These are phyloP conservation scores for Piromyces sp. DNA, from an alignment of 192 early-diverging fungal species.

Conservation along the genomic window DNA sequence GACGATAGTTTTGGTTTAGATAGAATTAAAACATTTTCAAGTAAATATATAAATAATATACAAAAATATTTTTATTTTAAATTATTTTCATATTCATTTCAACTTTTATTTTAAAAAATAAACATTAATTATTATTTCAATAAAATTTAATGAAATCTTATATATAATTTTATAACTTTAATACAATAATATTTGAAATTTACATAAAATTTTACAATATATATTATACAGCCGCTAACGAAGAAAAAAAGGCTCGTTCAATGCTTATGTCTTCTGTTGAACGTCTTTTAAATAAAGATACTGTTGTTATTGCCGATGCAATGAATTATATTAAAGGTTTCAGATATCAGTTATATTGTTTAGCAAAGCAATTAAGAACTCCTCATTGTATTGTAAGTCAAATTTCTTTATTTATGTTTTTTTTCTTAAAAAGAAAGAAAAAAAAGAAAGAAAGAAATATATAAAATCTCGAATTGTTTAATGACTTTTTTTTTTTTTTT, in stretches of 20 bases:
- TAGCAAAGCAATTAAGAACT: constrained; percentile 65
- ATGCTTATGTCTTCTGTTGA: constrained; percentile 78
- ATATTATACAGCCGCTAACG: constrained; percentile 25
- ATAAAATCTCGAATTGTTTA: too few species aligned
- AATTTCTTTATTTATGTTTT: background rate
- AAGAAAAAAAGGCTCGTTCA: constrained; percentile 82
- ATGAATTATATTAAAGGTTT: constrained; percentile 99
- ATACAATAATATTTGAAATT: too few species aligned
- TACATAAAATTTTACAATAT: too few species aligned
- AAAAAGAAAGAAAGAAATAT: too few species aligned
- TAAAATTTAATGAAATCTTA: too few species aligned
- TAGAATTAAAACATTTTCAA: constrained; percentile 35
- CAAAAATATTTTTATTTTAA: constrained; percentile 10
- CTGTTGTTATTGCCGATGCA: constrained; percentile 79
- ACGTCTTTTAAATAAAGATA: constrained; percentile 59
- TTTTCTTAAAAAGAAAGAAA: too few species aligned
- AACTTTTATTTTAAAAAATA: too few species aligned
- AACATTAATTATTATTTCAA: too few species aligned
- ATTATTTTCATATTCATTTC: too few species aligned
- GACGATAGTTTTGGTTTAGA: constrained; percentile 55
- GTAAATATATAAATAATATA: constrained; percentile 16
- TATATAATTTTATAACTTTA: too few species aligned
- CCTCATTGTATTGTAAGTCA: constrained; percentile 62
- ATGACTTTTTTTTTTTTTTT: background rate
- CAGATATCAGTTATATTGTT: constrained; percentile 88